Evolutionary conservation across 2,329 filamentous ascomycete species (phyloP).

Genomic region (Penicillium sp.): DNA sequence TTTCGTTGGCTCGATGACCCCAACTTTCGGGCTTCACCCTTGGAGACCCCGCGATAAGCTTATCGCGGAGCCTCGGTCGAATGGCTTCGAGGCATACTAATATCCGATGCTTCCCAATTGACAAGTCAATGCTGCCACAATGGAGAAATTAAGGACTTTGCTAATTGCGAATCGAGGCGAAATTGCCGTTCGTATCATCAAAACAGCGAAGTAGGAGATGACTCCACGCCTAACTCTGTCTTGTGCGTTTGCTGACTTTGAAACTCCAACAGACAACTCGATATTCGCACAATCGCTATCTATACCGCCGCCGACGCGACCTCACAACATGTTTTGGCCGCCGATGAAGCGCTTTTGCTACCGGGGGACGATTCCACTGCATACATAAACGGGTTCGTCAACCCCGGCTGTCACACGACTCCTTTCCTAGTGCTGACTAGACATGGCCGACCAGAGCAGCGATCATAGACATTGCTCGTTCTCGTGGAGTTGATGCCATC

Average conservation of each 20-base stretch:
- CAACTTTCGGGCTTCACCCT: neutral
- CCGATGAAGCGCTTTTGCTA: slow-evolving; percentile 56
- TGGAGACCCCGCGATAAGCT: neutral
- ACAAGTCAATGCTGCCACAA: slow-evolving; percentile 5
- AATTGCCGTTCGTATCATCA: slow-evolving; percentile 57
- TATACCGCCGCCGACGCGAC: slow-evolving; percentile 59
- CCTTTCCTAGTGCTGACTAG: neutral
- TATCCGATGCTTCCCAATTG: neutral
- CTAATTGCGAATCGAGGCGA: slow-evolving; percentile 63
- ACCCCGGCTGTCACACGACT: neutral
- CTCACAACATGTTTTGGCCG: slow-evolving; percentile 55
- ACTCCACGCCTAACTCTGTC: too few relatives aligned
- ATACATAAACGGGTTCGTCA: slow-evolving; percentile 48
- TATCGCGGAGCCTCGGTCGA: neutral
- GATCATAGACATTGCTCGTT: slow-evolving; percentile 54
- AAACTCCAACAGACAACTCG: slow-evolving; percentile 53
- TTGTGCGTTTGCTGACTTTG: slow-evolving; percentile 50
- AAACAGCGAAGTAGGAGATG: slow-evolving; percentile 49
- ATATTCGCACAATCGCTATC: slow-evolving; percentile 57
- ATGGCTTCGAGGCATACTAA: neutral
- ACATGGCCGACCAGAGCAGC: slow-evolving; percentile 25
- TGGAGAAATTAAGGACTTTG: slow-evolving; percentile 51
- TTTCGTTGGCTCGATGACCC: neutral
- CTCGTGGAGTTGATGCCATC: slow-evolving; percentile 56
- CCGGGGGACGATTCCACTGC: slow-evolving; percentile 50